A percentile compares a stretch with the other conserved stretches of the same genome.
phyloP scores from a whole-genome alignment of 257 asterid species.

The Solanum chaucha region DNA sequence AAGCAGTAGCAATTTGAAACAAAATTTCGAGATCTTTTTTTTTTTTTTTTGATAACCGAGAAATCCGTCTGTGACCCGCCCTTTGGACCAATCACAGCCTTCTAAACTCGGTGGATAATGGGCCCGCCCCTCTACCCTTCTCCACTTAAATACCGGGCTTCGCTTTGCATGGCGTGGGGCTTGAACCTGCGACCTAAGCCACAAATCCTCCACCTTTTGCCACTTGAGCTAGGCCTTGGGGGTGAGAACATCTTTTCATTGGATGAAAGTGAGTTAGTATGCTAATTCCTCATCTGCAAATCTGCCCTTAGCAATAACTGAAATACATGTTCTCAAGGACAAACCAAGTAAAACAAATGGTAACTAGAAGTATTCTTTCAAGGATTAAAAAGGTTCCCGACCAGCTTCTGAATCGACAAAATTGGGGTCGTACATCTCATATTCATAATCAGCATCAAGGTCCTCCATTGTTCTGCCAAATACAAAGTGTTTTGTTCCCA shows the following conservation, averaged over 20 bases:
- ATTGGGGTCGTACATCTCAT: conserved; percentile 14
- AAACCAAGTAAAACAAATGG: neutral
- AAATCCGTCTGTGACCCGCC: too few species aligned
- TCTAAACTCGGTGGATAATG: too few species aligned
- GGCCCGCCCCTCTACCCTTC: too few species aligned
- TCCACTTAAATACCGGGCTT: too few species aligned
- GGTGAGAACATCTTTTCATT: too few species aligned
- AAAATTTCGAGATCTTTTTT: neutral
- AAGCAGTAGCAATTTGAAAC: neutral
- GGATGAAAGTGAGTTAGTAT: neutral
- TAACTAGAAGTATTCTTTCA: neutral
- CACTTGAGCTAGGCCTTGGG: too few species aligned
- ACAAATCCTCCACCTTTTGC: too few species aligned
- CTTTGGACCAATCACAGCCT: too few species aligned
- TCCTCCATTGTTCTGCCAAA: conserved; percentile 67
- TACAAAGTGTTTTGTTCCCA: conserved; percentile 74
- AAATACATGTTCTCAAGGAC: neutral
- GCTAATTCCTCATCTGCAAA: neutral
- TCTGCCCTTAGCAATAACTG: neutral
- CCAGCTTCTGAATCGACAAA: conserved; percentile 27
- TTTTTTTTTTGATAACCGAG: too few species aligned
- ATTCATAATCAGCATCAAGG: conserved; percentile 25
- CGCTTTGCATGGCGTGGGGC: too few species aligned
- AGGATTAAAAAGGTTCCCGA: neutral
- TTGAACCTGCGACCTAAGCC: too few species aligned